phyloP scores from a whole-genome alignment of 2,329 filamentous ascomycete genomes.

The Paecilomyces fulvus region DNA sequence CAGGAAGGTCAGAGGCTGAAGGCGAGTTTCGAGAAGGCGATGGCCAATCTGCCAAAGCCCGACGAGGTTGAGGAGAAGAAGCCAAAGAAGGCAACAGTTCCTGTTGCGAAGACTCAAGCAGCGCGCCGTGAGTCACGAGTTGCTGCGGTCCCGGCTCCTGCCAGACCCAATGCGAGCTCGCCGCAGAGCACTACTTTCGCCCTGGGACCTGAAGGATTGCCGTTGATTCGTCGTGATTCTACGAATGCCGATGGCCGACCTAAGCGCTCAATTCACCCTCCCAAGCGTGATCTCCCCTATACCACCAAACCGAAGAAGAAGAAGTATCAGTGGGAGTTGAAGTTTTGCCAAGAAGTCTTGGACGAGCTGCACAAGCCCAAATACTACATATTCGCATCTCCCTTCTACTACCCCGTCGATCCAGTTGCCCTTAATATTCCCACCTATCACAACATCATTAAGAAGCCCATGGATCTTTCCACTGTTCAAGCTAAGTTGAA shows the following conservation, averaged over 20 bases:
- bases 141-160: conserved; percentile 33
- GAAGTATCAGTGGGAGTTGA: conserved; percentile 79
- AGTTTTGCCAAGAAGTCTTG: conserved; percentile 78
- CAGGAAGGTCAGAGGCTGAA: conserved; percentile 55
- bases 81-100: conserved; percentile 31
- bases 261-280: conserved; percentile 88
- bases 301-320: conserved; percentile 80
- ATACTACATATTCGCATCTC: conserved; percentile 58
- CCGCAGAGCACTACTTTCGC: conserved; percentile 56
- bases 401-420: conserved; percentile 80
- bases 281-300: conserved; percentile 90
- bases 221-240: conserved; percentile 78
- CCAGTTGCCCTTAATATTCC: conserved; percentile 91
- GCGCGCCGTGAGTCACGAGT: conserved; percentile 42
- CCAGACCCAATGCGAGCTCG: conserved; percentile 20
- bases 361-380: conserved; percentile 69
- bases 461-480: conserved; percentile 89
- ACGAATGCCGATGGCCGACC: conserved; percentile 70
- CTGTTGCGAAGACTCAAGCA: conserved; percentile 32
- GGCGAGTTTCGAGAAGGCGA: conserved; percentile 51
- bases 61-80: conserved; percentile 57
- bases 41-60: conserved; percentile 51
- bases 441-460: conserved; percentile 85
- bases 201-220: conserved; percentile 66
- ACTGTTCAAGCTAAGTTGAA: conserved; percentile 75